Base-by-base conservation (phyloP, 2,329 filamentous ascomycete genomes). In the Ceratocystis colombiana region DNA sequence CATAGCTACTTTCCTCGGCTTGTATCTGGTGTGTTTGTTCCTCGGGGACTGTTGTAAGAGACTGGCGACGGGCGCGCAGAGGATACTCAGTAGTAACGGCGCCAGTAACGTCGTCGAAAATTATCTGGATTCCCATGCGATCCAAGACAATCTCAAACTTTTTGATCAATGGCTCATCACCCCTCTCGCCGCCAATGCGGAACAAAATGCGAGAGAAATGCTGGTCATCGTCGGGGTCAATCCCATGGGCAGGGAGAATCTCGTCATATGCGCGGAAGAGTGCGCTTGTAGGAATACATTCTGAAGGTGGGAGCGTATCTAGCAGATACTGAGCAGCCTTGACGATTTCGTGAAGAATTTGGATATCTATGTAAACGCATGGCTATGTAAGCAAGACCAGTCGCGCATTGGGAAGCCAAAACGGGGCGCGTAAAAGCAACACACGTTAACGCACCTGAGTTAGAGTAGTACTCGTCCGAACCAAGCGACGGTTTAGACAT, bases 211-310 rank as follows among this genome's bases (percentile, higher is more conserved):
- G 84, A 70, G 90, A 85, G 72, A 91, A 87, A 70, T 88, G 84
- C 71, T 86, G 85, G 71, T 92, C 89, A 70, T 88, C 80, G 71
- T 89, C 85, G n/a, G 84, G 81, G 68, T 89, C 82, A 69, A 90
- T 78, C 65, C 85, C 87, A 77, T 88, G 79, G 70, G 84, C 79
- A 4, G 83, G 83, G n/a, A 96, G 82, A 53, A 92, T 80, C 66
- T 84, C 80, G 72, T 94, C 88, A 73, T 95, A 95, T 37, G 90
- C 89, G 64, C 82, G 81, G 75, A 95, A 95, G 20, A 96, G 81
- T 8, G 90, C 89, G 72, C 86, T 85, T 67, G 88, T 90, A 2
- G 89, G 86, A 25, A 88, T 79, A 66, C 83, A 81, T 71, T 88
- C 83, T 62, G 81, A 80, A 66, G 86, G 82, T 1, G 84, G 78